A percentile compares a stretch with the other conserved stretches of the same genome.
Evolutionary conservation across 192 early-diverging fungal genomes (phyloP).

Genomic region (Linnemannia elongata): DNA sequence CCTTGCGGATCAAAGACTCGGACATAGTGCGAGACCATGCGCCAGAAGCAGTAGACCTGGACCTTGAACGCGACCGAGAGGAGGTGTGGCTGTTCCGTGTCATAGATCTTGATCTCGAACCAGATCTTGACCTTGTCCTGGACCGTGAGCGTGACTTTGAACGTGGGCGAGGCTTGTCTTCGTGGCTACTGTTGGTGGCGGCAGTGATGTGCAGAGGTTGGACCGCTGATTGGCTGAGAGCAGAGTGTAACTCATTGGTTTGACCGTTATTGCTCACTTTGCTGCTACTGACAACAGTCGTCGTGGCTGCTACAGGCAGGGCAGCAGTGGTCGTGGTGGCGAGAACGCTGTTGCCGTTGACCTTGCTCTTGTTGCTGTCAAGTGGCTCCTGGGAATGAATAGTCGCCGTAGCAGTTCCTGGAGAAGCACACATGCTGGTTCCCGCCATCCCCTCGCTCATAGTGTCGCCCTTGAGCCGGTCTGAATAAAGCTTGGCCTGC

Average conservation of each 20-base stretch:
- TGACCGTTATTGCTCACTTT: not conserved
- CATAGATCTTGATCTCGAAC: conserved; percentile 23
- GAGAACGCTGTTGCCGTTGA: not conserved
- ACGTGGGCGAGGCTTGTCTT: conserved; percentile 4
- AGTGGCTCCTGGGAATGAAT: conserved; percentile 17
- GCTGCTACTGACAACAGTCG: not conserved
- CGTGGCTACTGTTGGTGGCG: not conserved
- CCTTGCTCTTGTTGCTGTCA: not conserved
- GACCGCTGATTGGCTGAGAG: not conserved
- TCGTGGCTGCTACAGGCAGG: not conserved
- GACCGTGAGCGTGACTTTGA: conserved; percentile 29
- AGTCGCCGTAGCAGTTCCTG: conserved; percentile 15
- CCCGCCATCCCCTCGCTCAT: conserved; percentile 28
- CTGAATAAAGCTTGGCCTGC: conserved; percentile 40
- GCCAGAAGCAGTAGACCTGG: conserved; percentile 7
- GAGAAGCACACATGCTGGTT: conserved; percentile 8
- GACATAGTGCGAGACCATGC: conserved; percentile 32
- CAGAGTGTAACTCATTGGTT: not conserved
- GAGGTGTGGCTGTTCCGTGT: conserved; percentile 2
- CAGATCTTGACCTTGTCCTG: conserved; percentile 24
- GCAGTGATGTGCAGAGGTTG: not conserved
- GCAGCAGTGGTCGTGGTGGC: not conserved
- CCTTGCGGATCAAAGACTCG: conserved; percentile 14
- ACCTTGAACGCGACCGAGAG: conserved; percentile 14
- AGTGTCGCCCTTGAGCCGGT: conserved; percentile 22